Base-by-base conservation (phyloP, 1,284 basidiomycete species). In the Leccinum variabile region DNA sequence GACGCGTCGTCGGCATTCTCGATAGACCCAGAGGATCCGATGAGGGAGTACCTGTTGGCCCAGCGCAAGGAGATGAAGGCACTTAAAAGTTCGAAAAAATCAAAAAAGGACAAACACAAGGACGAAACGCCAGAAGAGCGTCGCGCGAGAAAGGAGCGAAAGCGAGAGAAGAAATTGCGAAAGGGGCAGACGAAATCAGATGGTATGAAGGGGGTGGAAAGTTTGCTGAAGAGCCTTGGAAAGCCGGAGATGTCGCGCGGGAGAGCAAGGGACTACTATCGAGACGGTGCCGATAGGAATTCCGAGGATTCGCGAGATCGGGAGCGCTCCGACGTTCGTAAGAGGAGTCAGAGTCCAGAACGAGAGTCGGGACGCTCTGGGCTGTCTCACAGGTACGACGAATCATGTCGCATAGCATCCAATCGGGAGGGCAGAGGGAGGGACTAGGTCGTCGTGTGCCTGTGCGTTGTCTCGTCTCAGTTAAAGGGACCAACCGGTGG, bases 11-110 rank as follows among this genome's bases (percentile, higher is more conserved):
- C 88, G 16, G 84, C 81, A 16, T 86, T 88, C 56, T 83, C 86
- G 5, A 90, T 96, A 62, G 96, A 98, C 75, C 91, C 93, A 5
- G 95, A 98, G 72, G 97, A 99, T 77, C 97, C 97, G 0, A 99
- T 99, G 97, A 88, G 91, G 18, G 93, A 94, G 64, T 98, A 94
- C 75, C 80, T 96, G 18, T 77, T 92, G 54, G 81, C 86, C 16
- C 81, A 90, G 73, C 82, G 87, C 68, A 84, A 81, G 70, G 89
- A 91, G 72, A 84, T 87, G 71, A 89, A 86, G 67, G 84, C 82
- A 3, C 70, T 78, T 58, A 86, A 86, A 75, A 88, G 84, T 70
- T 72, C 76, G 3, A 88, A 86, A 72, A 84, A 84, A 68, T 76
- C 78, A 25, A 89, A 81, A 62, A 75, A 84, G 76, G 74, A 77